Percentiles rank a stretch among this genome's conserved stretches.
These are phyloP conservation scores for Myrmaecium sp. DNA, from an alignment of 2,329 filamentous ascomycete species.

Conservation along the genomic window DNA sequence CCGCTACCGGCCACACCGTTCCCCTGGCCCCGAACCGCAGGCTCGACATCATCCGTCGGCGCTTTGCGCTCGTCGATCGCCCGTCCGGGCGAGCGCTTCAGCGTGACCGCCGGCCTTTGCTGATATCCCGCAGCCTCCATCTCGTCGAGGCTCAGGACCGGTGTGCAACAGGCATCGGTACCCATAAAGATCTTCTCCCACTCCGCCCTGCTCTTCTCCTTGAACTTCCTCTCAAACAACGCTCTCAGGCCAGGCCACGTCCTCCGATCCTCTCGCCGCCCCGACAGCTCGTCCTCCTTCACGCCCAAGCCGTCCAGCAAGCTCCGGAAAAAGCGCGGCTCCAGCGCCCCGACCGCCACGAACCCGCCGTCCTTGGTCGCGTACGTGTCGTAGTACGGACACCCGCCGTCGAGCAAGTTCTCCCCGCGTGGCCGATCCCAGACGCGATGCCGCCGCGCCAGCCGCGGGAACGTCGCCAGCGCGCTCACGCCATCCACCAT, in stretches of 20 bases:
- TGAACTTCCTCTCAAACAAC: slow-evolving; percentile 48
- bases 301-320: slow-evolving; percentile 54
- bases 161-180: slow-evolving; percentile 85
- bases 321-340: slow-evolving; percentile 65
- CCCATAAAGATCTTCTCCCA: slow-evolving; percentile 83
- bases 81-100: slow-evolving; percentile 52
- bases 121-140: slow-evolving; percentile 48
- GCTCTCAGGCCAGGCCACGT: slow-evolving; percentile 52
- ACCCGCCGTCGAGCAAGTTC: slow-evolving; percentile 70
- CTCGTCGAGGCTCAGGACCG: slow-evolving; percentile 61
- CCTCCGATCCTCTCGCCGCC: slow-evolving; percentile 38
- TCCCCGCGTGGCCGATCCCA: slow-evolving; percentile 50
- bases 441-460: slow-evolving; percentile 44
- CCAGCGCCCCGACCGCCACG: slow-evolving; percentile 76
- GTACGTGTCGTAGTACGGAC: slow-evolving; percentile 82
- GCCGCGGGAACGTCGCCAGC: slow-evolving; percentile 59
- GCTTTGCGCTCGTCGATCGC: slow-evolving; percentile 37
- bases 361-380: slow-evolving; percentile 62
- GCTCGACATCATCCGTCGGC: slow-evolving; percentile 18
- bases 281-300: slow-evolving; percentile 24
- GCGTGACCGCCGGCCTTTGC: slow-evolving; percentile 51
- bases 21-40: slow-evolving; percentile 41
- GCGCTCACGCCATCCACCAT: slow-evolving; percentile 88
- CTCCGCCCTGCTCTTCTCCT: slow-evolving; percentile 49
- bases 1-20: slow-evolving; percentile 47